A percentile compares a stretch with the other conserved stretches of the same genome.
phyloP scores from a whole-genome alignment of 495 filamentous ascomycete species.

The Recurvomyces mirabilis region DNA sequence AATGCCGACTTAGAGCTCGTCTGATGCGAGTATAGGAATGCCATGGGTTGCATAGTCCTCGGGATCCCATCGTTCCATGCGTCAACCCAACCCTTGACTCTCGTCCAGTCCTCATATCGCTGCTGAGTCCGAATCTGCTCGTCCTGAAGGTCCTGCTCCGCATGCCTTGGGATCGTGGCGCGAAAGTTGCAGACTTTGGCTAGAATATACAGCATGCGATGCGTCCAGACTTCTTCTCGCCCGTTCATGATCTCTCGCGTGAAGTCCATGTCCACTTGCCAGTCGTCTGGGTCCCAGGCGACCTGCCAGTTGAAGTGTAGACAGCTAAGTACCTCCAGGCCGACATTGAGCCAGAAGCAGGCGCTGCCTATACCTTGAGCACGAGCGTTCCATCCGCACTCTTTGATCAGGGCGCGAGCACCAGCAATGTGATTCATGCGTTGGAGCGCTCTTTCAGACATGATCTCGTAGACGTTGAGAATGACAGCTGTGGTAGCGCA shows the following conservation, averaged over 20 bases:
- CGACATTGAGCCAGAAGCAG: constrained; percentile 91
- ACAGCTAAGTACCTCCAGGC: constrained; percentile 81
- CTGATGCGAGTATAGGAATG: constrained; percentile 58
- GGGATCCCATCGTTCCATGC: constrained; percentile 69
- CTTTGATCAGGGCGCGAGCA: constrained; percentile 76
- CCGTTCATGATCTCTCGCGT: constrained; percentile 37
- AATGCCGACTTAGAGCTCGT: constrained; percentile 62
- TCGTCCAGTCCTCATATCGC: constrained; percentile 64
- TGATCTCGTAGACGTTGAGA: constrained; percentile 84
- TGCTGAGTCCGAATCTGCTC: constrained; percentile 53
- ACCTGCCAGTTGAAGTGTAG: constrained; percentile 78
- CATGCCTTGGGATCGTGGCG: constrained; percentile 49
- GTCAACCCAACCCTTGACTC: constrained; percentile 62
- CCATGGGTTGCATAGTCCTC: constrained; percentile 77
- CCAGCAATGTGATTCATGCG: constrained; percentile 81
- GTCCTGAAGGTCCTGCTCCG: constrained; percentile 44
- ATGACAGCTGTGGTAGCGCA: constrained; percentile 85
- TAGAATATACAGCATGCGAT: constrained; percentile 81
- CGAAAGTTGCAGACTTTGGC: constrained; percentile 82
- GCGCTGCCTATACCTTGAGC: constrained; percentile 71
- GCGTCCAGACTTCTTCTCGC: constrained; percentile 78
- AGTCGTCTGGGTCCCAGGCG: constrained; percentile 84
- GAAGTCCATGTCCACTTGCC: constrained; percentile 81
- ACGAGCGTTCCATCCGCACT: constrained; percentile 80
- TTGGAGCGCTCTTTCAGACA: constrained; percentile 64